Conservation (phyloP, 306 rosid genomes). For the Aeschynomene evenia region DNA sequence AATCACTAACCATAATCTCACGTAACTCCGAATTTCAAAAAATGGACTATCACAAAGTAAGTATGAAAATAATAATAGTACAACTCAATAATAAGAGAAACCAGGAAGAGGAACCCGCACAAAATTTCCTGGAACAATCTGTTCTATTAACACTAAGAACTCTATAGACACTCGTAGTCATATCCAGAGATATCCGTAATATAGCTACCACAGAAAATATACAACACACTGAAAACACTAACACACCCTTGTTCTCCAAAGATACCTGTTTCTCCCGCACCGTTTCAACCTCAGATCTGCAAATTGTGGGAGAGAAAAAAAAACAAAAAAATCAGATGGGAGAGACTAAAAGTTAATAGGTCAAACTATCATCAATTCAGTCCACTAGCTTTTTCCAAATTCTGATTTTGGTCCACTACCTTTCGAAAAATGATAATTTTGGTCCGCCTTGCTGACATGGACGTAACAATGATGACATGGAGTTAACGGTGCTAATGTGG, state of each 20-base stretch:
- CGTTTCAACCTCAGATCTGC: slow-evolving; percentile 73
- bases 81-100: slow-evolving; percentile 60
- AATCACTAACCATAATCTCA: slow-evolving; percentile 10
- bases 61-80: slow-evolving; percentile 58
- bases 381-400: no score
- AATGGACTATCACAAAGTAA: slow-evolving; percentile 47
- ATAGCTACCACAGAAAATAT: slow-evolving; percentile 59
- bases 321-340: background rate
- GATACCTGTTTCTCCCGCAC: slow-evolving; percentile 60
- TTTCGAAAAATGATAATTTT: no score
- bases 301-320: background rate
- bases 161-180: slow-evolving; percentile 47
- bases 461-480: no score
- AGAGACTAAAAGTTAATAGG: background rate
- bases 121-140: slow-evolving; percentile 61
- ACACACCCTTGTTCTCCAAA: slow-evolving; percentile 69
- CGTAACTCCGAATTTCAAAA: slow-evolving; percentile 22
- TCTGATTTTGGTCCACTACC: no score
- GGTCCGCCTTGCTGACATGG: no score
- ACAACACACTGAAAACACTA: slow-evolving; percentile 57
- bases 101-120: slow-evolving; percentile 68
- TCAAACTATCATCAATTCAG: no score
- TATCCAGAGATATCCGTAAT: slow-evolving; percentile 45
- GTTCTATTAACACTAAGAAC: slow-evolving; percentile 43
- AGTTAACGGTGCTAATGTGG: no score